Percentiles rank a stretch among this genome's conserved stretches.
These are phyloP conservation scores for Tetragonia tetragonoides DNA, from an alignment of 148 eudicot species.

Conservation along the genomic window DNA sequence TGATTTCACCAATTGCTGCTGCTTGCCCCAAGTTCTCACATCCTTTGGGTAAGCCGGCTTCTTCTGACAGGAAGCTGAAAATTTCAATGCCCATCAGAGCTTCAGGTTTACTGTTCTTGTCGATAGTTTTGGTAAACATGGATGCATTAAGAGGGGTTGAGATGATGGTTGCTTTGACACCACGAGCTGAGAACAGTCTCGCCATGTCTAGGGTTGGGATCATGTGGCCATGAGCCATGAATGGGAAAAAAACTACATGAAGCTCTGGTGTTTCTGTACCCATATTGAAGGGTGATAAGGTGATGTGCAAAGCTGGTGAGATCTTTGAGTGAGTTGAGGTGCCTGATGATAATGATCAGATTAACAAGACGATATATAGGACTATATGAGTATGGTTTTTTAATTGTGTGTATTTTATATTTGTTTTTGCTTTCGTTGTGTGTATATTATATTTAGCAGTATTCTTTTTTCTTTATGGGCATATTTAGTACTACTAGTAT, in stretches of 20 bases:
- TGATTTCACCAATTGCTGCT: background rate
- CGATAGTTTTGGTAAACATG: slow-evolving; percentile 24
- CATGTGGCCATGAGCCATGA: slow-evolving; percentile 58
- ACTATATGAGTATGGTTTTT: background rate
- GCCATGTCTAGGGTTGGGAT: slow-evolving; percentile 55
- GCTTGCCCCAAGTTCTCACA: slow-evolving; percentile 30
- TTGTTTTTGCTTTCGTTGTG: too few relatives aligned
- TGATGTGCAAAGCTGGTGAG: too few relatives aligned
- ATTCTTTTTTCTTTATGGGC: too few relatives aligned
- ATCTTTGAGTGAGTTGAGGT: too few relatives aligned
- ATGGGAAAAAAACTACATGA: slow-evolving; percentile 49
- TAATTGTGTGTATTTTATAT: too few relatives aligned
- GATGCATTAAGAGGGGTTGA: slow-evolving; percentile 42
- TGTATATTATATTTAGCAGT: too few relatives aligned
- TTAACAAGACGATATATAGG: background rate
- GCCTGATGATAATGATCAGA: background rate
- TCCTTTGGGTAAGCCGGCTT: slow-evolving; percentile 45
- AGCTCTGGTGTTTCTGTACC: slow-evolving; percentile 24
- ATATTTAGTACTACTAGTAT: too few relatives aligned
- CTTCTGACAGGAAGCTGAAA: slow-evolving; percentile 33
- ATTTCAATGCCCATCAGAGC: slow-evolving; percentile 13
- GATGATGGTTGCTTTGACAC: slow-evolving; percentile 48
- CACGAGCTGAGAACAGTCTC: slow-evolving; percentile 40
- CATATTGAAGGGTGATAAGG: background rate
- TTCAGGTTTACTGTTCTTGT: slow-evolving; percentile 5